Conservation (phyloP, 352 stramenopile genomes). For the Thraustotheca clavata region DNA sequence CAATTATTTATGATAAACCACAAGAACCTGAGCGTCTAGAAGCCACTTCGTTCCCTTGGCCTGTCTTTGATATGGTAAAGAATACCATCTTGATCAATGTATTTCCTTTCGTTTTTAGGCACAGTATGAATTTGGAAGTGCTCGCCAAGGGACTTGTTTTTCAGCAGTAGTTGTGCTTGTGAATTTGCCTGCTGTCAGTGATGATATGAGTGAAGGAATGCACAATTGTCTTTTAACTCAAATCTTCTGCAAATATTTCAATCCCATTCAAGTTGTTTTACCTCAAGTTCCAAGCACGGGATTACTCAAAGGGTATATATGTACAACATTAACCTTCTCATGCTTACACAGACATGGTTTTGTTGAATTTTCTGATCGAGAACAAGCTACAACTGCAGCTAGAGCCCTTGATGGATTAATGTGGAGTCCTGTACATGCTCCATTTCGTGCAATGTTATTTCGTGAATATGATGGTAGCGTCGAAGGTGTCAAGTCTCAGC, state of each 20-base stretch:
- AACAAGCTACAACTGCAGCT: slow-evolving; percentile 45
- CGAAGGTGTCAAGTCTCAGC: not conserved
- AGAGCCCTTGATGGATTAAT: slow-evolving; percentile 55
- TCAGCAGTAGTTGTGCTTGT: slow-evolving; percentile 77
- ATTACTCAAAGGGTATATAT: slow-evolving; percentile 46
- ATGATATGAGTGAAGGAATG: slow-evolving; percentile 51
- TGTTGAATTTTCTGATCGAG: slow-evolving; percentile 68
- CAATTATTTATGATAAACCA: not conserved
- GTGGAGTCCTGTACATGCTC: slow-evolving; percentile 49
- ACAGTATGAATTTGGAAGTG: slow-evolving; percentile 81
- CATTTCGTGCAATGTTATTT: slow-evolving; percentile 64
- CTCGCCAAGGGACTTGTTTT: slow-evolving; percentile 65
- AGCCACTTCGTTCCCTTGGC: slow-evolving; percentile 34
- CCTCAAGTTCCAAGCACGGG: slow-evolving; percentile 45
- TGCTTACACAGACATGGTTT: slow-evolving; percentile 40
- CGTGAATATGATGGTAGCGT: slow-evolving; percentile 58
- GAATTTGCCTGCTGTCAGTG: slow-evolving; percentile 58
- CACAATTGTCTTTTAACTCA: slow-evolving; percentile 67
- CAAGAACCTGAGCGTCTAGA: not conserved
- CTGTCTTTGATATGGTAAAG: slow-evolving; percentile 71
- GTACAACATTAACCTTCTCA: not conserved
- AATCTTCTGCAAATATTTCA: slow-evolving; percentile 68
- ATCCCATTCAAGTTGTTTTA: slow-evolving; percentile 77
- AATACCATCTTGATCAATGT: not conserved
- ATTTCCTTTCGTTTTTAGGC: slow-evolving; percentile 22